These are phyloP conservation scores for Haematococcus lacustris DNA, from an alignment of 139 green algal species.

Conservation along the genomic window DNA sequence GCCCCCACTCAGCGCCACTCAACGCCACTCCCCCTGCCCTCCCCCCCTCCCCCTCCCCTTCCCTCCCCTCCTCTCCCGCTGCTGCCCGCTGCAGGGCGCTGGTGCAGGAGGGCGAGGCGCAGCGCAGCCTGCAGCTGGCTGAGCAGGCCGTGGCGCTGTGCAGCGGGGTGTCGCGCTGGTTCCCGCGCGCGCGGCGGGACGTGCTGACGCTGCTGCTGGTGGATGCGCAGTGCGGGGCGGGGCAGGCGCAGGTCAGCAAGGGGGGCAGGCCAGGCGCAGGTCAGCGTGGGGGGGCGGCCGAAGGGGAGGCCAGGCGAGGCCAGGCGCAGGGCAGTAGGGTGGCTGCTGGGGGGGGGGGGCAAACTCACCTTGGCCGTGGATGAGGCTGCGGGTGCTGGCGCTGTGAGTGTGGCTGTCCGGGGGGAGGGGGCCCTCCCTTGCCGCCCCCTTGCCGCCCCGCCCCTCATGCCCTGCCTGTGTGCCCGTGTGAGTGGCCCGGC, in stretches of 20 bases:
- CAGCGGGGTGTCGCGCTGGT: neutral
- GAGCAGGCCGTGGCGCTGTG: neutral
- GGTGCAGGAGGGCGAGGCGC: neutral
- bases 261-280: neutral
- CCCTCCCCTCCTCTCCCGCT: neutral
- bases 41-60: neutral
- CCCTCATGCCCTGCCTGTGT: no score
- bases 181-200: slow-evolving; percentile 2
- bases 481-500: neutral
- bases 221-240: neutral
- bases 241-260: neutral
- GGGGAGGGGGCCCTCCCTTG: no score
- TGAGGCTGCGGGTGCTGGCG: neutral
- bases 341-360: no score
- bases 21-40: neutral
- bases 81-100: neutral
- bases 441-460: no score
- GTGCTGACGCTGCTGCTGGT: slow-evolving; percentile 4
- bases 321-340: neutral
- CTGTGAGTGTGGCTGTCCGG: neutral
- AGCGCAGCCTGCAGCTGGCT: neutral
- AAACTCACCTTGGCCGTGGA: no score
- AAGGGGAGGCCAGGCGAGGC: neutral
- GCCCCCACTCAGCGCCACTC: neutral
- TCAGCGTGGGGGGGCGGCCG: neutral